A percentile compares a stretch with the other conserved stretches of the same genome.
These are phyloP conservation scores for Musa acuminata DNA, from an alignment of 176 grass and related monocot genomes.

Conservation along the genomic window DNA sequence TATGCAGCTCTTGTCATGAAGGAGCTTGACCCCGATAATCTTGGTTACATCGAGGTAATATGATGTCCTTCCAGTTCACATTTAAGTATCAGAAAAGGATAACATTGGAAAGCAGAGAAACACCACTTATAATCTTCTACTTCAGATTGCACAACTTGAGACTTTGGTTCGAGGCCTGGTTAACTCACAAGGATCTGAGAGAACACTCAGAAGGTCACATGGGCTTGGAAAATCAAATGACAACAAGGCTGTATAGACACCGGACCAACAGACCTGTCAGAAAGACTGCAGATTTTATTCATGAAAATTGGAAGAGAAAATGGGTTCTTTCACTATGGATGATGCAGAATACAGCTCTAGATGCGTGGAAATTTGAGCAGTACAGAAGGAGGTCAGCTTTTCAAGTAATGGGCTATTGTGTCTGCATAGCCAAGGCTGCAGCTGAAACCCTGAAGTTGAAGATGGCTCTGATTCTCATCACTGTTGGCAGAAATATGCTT, in stretches of 20 bases:
- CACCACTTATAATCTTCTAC: neutral
- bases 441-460: slow-evolving; percentile 92
- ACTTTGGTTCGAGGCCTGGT: slow-evolving; percentile 78
- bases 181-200: slow-evolving; percentile 55
- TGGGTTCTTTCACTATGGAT: slow-evolving; percentile 80
- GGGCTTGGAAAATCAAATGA: slow-evolving; percentile 82
- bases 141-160: slow-evolving; percentile 91
- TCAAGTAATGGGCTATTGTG: slow-evolving; percentile 93
- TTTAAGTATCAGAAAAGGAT: neutral
- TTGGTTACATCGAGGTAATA: slow-evolving; percentile 79
- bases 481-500: slow-evolving; percentile 90
- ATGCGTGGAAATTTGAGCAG: slow-evolving; percentile 77
- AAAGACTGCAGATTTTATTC: slow-evolving; percentile 60
- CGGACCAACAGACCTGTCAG: slow-evolving; percentile 43
- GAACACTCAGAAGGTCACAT: slow-evolving; percentile 48
- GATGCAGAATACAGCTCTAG: slow-evolving; percentile 42
- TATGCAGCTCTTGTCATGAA: slow-evolving; percentile 94
- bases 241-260: slow-evolving; percentile 53
- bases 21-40: slow-evolving; percentile 77
- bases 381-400: slow-evolving; percentile 59
- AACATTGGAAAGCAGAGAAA: neutral
- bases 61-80: neutral
- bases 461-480: slow-evolving; percentile 94
- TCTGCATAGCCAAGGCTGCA: slow-evolving; percentile 86
- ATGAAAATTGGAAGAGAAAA: slow-evolving; percentile 94